Evolutionary conservation across 768 basidiomycete genomes (phyloP).

Genomic region (Boletellus ananas): DNA sequence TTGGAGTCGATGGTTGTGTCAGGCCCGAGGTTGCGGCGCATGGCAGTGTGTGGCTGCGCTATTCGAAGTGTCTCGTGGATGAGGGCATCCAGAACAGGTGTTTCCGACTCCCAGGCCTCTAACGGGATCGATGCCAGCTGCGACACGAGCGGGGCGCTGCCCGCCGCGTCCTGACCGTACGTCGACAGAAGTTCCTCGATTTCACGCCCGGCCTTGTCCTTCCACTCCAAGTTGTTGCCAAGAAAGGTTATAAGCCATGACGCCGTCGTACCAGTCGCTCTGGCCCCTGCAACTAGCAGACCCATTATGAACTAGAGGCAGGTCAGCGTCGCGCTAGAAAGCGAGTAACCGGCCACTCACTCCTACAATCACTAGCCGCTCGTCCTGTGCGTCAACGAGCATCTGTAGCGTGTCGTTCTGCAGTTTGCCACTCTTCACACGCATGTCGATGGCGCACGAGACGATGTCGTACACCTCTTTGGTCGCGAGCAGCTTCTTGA

Average conservation of each 20-base stretch:
- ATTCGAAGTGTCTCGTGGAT: slow-evolving; percentile 75
- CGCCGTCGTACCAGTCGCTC: slow-evolving; percentile 77
- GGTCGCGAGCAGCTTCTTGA: slow-evolving; percentile 67
- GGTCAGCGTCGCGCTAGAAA: slow-evolving; percentile 19
- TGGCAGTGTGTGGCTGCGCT: slow-evolving; percentile 76
- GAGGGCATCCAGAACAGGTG: slow-evolving; percentile 67
- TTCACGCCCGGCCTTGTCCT: slow-evolving; percentile 56
- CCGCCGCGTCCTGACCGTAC: slow-evolving; percentile 31
- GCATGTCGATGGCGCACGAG: slow-evolving; percentile 49
- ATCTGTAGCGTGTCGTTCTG: slow-evolving; percentile 70
- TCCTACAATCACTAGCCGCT: slow-evolving; percentile 64
- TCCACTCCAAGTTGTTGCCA: slow-evolving; percentile 64
- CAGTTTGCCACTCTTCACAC: slow-evolving; percentile 53
- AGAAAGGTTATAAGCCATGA: slow-evolving; percentile 76
- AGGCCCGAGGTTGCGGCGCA: slow-evolving; percentile 76
- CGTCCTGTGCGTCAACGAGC: slow-evolving; percentile 68
- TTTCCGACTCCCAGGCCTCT: slow-evolving; percentile 65
- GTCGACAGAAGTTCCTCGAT: slow-evolving; percentile 50
- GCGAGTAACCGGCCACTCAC: slow-evolving; percentile 37
- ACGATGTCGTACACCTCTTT: slow-evolving; percentile 75
- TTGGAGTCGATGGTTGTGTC: slow-evolving; percentile 67
- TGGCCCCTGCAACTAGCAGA: slow-evolving; percentile 72
- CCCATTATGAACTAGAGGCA: slow-evolving; percentile 73
- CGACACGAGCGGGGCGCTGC: slow-evolving; percentile 34
- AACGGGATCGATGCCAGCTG: slow-evolving; percentile 60